A percentile compares a stretch with the other conserved stretches of the same genome.
phyloP scores from a whole-genome alignment of 805 yeast species.

The Lipomyces anomalus region DNA sequence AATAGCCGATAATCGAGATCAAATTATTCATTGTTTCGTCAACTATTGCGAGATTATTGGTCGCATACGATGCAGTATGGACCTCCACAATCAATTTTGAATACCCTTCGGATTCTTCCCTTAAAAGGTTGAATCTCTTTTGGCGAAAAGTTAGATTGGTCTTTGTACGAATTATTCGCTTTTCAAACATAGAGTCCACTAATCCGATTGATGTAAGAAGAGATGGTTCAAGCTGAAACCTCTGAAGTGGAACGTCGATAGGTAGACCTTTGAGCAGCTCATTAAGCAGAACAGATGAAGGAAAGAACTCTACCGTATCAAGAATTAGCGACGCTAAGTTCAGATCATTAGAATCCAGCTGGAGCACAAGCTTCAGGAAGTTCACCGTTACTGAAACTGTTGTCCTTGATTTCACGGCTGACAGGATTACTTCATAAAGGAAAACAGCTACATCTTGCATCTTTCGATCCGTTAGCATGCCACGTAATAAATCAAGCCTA shows the following conservation, averaged over 20 bases:
- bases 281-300: conserved; percentile 2
- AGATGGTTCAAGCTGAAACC: conserved; percentile 28
- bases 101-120: conserved; percentile 77
- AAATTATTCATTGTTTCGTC: conserved; percentile 43
- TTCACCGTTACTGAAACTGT: background rate
- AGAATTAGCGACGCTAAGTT: conserved; percentile 9
- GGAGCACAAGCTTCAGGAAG: conserved; percentile 3
- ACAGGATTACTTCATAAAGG: conserved; percentile 10
- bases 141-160: conserved; percentile 43
- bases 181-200: conserved; percentile 30
- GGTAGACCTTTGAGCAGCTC: conserved; percentile 21
- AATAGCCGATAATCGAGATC: conserved; percentile 64
- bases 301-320: conserved; percentile 12
- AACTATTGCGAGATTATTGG: conserved; percentile 29
- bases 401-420: conserved; percentile 8
- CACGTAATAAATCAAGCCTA: too few relatives aligned
- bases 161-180: conserved; percentile 39
- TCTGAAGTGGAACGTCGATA: conserved; percentile 24
- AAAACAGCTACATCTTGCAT: conserved; percentile 1
- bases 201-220: conserved; percentile 10
- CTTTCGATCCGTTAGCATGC: background rate
- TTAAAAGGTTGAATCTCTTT: conserved; percentile 57
- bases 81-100: conserved; percentile 44
- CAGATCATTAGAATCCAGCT: background rate
- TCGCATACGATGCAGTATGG: conserved; percentile 14